phyloP scores from a whole-genome alignment of 148 eudicot genomes.

The Dianthus caryophyllus region DNA sequence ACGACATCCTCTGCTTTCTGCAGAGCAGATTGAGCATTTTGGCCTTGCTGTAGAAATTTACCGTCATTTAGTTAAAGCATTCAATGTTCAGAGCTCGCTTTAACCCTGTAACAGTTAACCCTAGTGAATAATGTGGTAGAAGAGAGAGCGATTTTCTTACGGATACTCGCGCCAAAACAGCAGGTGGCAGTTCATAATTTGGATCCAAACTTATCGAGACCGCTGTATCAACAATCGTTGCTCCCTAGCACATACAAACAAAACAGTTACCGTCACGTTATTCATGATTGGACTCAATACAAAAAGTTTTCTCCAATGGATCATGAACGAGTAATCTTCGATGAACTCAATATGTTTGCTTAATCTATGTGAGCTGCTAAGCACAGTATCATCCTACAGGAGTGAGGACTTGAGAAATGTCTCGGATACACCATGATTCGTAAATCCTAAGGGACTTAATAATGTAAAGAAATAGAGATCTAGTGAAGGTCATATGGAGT shows the following conservation, averaged over 20 bases:
- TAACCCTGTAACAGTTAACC: too few species aligned
- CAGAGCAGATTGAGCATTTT: constrained; percentile 51
- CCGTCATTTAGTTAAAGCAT: neutral
- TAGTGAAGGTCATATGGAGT: neutral
- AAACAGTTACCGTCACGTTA: neutral
- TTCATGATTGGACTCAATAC: neutral
- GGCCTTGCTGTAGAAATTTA: neutral
- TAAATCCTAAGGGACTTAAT: neutral
- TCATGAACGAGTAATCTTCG: too few species aligned
- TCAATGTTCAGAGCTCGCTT: neutral
- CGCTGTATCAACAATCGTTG: constrained; percentile 69
- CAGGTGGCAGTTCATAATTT: constrained; percentile 75
- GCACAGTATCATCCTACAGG: neutral
- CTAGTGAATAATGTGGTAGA: neutral
- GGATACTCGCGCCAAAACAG: constrained; percentile 47
- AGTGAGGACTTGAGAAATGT: neutral
- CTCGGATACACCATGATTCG: neutral
- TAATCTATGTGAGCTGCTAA: neutral
- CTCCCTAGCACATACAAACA: constrained; percentile 53
- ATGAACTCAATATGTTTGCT: neutral
- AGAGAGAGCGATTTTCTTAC: constrained; percentile 40
- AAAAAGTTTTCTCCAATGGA: neutral
- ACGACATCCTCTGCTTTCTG: constrained; percentile 95
- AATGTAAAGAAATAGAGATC: neutral
- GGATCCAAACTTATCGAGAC: constrained; percentile 64